Evolutionary conservation across 257 asterid species (phyloP).

Genomic region (Fraxinus cuspidata): DNA sequence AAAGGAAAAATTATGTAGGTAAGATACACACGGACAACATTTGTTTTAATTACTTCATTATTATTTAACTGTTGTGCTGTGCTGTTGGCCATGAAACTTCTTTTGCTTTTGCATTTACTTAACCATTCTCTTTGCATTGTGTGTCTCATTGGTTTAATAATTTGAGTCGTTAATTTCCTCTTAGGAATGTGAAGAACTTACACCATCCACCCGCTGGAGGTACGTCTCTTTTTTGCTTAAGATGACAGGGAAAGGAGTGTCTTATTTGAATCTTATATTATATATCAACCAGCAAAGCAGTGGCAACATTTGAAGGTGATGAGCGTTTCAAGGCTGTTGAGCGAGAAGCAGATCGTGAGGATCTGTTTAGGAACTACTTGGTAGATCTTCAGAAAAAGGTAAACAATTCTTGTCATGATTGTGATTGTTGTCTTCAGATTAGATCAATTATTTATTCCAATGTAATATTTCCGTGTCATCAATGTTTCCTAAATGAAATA

Average conservation of each 20-base stretch:
- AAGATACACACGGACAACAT: neutral
- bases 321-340: conserved; percentile 94
- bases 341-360: conserved; percentile 90
- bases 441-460: neutral
- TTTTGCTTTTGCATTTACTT: neutral
- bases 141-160: conserved; percentile 22
- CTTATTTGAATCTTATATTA: conserved; percentile 27
- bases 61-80: conserved; percentile 7
- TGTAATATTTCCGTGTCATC: neutral
- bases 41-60: neutral
- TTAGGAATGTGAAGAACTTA: conserved; percentile 92
- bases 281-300: conserved; percentile 73
- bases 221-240: conserved; percentile 32
- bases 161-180: conserved; percentile 26
- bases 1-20: neutral
- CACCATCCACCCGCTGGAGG: conserved; percentile 96
- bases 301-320: conserved; percentile 87
- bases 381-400: conserved; percentile 97
- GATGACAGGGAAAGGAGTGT: conserved; percentile 9
- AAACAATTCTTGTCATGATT: neutral
- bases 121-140: neutral
- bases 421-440: neutral
- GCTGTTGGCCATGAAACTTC: conserved; percentile 2
- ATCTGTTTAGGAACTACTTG: conserved; percentile 84
- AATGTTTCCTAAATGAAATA: neutral